phyloP scores from a whole-genome alignment of 257 asterid genomes.

The Perilla frutescens region DNA sequence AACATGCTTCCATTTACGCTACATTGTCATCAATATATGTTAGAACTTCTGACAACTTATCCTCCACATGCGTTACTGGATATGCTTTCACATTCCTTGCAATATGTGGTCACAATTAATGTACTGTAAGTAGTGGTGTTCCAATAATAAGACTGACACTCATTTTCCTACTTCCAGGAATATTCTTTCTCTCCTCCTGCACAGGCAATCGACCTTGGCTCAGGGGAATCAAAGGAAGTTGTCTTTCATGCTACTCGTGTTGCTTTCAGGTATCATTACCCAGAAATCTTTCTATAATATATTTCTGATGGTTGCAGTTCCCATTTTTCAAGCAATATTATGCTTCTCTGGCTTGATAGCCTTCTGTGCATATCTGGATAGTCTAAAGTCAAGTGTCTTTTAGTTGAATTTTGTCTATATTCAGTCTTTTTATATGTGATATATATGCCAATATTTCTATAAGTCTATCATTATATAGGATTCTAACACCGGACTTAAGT shows the following conservation, averaged over 20 bases:
- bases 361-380: slow-evolving; percentile 26
- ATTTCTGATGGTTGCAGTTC: slow-evolving; percentile 14
- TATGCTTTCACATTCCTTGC: slow-evolving; percentile 26
- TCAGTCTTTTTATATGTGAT: slow-evolving; percentile 15
- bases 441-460: slow-evolving; percentile 6
- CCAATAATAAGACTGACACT: slow-evolving; percentile 32
- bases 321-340: slow-evolving; percentile 30
- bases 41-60: slow-evolving; percentile 16
- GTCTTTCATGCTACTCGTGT: slow-evolving; percentile 87
- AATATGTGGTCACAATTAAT: slow-evolving; percentile 26
- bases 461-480: slow-evolving; percentile 10
- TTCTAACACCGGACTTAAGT: not conserved
- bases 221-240: slow-evolving; percentile 91
- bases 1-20: slow-evolving; percentile 20
- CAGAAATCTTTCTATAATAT: slow-evolving; percentile 16
- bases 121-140: slow-evolving; percentile 31
- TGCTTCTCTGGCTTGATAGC: slow-evolving; percentile 27
- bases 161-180: slow-evolving; percentile 63
- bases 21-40: slow-evolving; percentile 13
- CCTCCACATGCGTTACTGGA: slow-evolving; percentile 7
- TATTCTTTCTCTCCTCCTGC: slow-evolving; percentile 96
- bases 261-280: slow-evolving; percentile 73
- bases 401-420: not conserved
- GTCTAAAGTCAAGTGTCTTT: not conserved
- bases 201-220: slow-evolving; percentile 82